Percentiles rank a stretch among this genome's conserved stretches.
These are phyloP conservation scores for Saccharum hybrid DNA, from an alignment of 202 grass and related monocot species.

Conservation along the genomic window DNA sequence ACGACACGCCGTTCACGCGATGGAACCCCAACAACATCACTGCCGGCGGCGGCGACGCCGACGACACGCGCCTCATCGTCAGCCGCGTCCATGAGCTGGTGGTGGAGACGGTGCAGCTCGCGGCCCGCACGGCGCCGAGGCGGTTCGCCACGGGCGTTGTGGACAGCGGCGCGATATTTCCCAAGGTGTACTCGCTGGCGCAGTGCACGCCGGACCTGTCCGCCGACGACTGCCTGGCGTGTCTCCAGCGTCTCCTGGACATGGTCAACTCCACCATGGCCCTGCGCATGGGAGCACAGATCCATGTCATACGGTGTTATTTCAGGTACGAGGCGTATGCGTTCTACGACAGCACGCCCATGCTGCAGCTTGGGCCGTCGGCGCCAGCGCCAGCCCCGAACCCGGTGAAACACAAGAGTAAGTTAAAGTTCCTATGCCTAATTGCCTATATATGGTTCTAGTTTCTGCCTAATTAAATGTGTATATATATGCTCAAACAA, in stretches of 20 bases:
- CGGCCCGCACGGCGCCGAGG: neutral
- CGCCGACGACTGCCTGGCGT: slow-evolving; percentile 43
- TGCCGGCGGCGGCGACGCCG: neutral
- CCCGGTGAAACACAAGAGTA: neutral
- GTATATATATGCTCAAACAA: too few species aligned
- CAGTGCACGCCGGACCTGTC: slow-evolving; percentile 73
- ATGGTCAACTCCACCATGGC: slow-evolving; percentile 32
- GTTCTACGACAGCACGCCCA: slow-evolving; percentile 28
- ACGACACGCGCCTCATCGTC: neutral
- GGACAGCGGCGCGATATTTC: slow-evolving; percentile 41
- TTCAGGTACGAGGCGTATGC: slow-evolving; percentile 52
- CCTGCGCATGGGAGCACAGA: slow-evolving; percentile 45
- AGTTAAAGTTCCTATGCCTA: neutral
- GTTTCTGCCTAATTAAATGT: neutral
- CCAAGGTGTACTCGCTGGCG: slow-evolving; percentile 48
- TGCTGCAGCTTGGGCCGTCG: neutral
- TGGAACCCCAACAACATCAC: slow-evolving; percentile 18
- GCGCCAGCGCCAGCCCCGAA: slow-evolving; percentile 4
- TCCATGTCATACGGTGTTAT: slow-evolving; percentile 51
- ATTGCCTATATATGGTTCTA: neutral
- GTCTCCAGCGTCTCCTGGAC: slow-evolving; percentile 33
- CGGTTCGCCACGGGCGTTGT: slow-evolving; percentile 55
- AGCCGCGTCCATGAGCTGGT: neutral
- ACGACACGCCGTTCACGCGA: neutral
- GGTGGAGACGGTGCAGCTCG: neutral